Conservation (phyloP, 2,329 filamentous ascomycete species). For the Phyllosticta citriasiana region DNA sequence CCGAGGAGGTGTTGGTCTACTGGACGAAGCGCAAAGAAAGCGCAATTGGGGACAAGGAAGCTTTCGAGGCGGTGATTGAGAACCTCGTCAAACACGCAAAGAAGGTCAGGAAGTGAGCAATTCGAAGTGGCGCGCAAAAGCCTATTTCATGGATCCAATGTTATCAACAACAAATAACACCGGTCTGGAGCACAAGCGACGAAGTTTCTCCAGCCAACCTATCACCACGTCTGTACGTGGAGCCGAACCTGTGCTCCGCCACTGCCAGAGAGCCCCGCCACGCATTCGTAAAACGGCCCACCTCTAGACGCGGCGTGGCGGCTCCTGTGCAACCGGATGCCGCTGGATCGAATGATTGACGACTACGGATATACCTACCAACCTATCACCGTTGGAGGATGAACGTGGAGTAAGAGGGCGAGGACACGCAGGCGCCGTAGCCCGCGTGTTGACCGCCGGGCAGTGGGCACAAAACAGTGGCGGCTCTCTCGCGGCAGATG, state of each 20-base stretch:
- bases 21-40: conserved; percentile 83
- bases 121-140: not conserved
- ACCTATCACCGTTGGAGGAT: not conserved
- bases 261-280: not conserved
- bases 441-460: not conserved
- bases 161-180: not conserved
- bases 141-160: not conserved
- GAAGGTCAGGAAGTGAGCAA: conserved; percentile 61
- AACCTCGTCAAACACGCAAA: conserved; percentile 87
- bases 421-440: not conserved
- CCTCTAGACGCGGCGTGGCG: not conserved
- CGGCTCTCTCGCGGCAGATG: not conserved
- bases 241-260: not conserved
- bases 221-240: not conserved
- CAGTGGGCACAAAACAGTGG: not conserved
- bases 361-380: not conserved
- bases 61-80: conserved; percentile 93
- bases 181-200: not conserved
- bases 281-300: not conserved
- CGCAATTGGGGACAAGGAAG: conserved; percentile 80
- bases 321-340: not conserved
- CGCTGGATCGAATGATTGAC: not conserved
- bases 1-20: conserved; percentile 71
- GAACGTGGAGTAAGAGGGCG: not conserved
- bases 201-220: not conserved